Base-by-base conservation (phyloP, 495 filamentous ascomycete genomes). In the Neurospora sp. region DNA sequence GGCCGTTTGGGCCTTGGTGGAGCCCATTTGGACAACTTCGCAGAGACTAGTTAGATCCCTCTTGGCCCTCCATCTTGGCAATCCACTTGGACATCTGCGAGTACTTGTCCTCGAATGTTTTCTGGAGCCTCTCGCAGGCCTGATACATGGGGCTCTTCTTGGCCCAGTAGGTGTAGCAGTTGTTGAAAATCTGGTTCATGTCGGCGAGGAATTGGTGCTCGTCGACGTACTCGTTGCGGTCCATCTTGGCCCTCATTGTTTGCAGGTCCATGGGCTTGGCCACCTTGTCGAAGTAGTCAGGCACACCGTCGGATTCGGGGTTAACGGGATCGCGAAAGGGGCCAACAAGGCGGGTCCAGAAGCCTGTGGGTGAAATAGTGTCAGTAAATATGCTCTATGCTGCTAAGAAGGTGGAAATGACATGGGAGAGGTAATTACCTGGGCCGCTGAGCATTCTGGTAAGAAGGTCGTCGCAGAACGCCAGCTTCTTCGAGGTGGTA, bases 341-440 rank as follows among this genome's bases (percentile, higher is more conserved):
- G 0, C 85, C 84, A 9, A 88, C 86, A 3, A 87, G 82, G 9
- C 87, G 85, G n/a, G 87, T 88, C 87, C 87, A 88, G 77, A 86
- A 88, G 20, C 86, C 85, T 86, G 72, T 48, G 35, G 2, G 23
- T n/a, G 12, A 0, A 23, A n/a, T 18, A 35, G 5, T 5, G 70
- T 74, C 38, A 74, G 54, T 73, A 48, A 69, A 42, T 69, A 14
- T 37, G 2, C 4, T 39, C 7, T 35, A 66, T 39, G 71, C 37
- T 35, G 66, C 71, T 69, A 69, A 71, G 16, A 41, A 9, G 37
- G 5, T 1, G 20, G 5, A 27, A 39, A 20, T 2, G 12, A 42
- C 4, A n/a, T 70, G 5, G 44, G 70, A 31, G 11, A 38, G 23
- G 31, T 14, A 38, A 35, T 78, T 80, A 86, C 85, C 86, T 70